Conservation (phyloP, 306 rosid species). For the Cyclanthera cordifolia region DNA sequence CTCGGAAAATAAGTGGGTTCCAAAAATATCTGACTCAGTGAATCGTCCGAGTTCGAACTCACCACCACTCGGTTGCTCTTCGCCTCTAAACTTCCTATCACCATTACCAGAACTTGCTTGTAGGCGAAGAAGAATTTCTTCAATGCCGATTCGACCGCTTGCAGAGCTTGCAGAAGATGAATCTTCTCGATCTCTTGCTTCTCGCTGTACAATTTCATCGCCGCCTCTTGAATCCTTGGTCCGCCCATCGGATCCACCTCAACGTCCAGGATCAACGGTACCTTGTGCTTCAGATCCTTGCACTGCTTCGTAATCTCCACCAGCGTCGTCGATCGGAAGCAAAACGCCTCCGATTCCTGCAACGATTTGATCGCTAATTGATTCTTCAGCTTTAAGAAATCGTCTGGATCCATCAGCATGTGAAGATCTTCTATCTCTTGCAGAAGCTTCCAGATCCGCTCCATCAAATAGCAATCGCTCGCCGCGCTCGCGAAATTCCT, state of each 20-base stretch:
- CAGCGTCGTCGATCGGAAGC: constrained; percentile 57
- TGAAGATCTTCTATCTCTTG: constrained; percentile 59
- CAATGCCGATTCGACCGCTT: constrained; percentile 55
- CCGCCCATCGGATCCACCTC: constrained; percentile 91
- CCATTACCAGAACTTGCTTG: constrained; percentile 56
- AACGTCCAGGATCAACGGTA: constrained; percentile 61
- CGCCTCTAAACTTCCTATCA: constrained; percentile 76
- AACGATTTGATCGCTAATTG: constrained; percentile 24
- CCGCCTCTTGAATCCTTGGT: constrained; percentile 84
- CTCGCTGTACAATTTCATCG: constrained; percentile 66
- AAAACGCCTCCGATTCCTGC: constrained; percentile 47
- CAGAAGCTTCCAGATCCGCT: constrained; percentile 65
- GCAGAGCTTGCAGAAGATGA: constrained; percentile 66
- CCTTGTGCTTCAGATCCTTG: constrained; percentile 55
- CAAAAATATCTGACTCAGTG: constrained; percentile 60
- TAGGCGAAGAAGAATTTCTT: constrained; percentile 66
- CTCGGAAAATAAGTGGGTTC: constrained; percentile 90
- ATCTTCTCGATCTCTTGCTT: constrained; percentile 37
- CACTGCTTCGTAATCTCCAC: constrained; percentile 52
- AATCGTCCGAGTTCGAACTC: constrained; percentile 44
- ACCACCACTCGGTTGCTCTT: constrained; percentile 56
- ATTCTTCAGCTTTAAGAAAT: constrained; percentile 56
- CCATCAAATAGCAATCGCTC: constrained; percentile 47
- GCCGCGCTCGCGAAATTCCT: constrained; percentile 38
- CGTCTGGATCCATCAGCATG: constrained; percentile 78